phyloP scores from a whole-genome alignment of 352 stramenopile species.

The Albugo laibachii region DNA sequence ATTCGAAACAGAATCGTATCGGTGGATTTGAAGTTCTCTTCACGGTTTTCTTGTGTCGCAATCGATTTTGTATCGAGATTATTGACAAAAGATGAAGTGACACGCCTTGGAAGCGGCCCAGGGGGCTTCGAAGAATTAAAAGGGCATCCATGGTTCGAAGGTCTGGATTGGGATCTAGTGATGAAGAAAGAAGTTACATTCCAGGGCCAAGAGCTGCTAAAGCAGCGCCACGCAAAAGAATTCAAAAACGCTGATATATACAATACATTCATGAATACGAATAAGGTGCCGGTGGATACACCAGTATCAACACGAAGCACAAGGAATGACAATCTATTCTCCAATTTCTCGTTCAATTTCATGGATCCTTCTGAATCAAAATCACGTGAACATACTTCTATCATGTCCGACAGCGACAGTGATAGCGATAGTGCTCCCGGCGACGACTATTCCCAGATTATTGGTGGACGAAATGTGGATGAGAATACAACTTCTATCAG shows the following conservation, averaged over 20 bases:
- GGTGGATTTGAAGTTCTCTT: conserved; percentile 64
- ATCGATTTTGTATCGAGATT: conserved; percentile 77
- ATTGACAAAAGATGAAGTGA: conserved; percentile 85
- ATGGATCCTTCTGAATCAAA: conserved; percentile 19
- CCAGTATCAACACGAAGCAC: conserved; percentile 57
- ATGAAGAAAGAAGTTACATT: conserved; percentile 33
- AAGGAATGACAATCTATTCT: conserved; percentile 41
- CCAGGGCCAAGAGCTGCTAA: conserved; percentile 50
- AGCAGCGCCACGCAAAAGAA: conserved; percentile 69
- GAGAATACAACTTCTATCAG: too few relatives aligned
- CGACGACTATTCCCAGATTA: too few relatives aligned
- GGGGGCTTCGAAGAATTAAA: conserved; percentile 77
- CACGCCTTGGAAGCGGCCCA: conserved; percentile 82
- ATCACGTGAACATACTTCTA: too few relatives aligned
- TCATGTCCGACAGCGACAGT: too few relatives aligned
- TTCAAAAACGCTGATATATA: conserved; percentile 65
- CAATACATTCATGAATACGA: conserved; percentile 75
- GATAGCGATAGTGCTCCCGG: too few relatives aligned
- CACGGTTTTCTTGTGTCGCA: conserved; percentile 56
- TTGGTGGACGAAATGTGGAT: too few relatives aligned
- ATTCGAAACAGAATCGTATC: conserved; percentile 74
- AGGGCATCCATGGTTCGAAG: conserved; percentile 71
- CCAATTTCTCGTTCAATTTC: conserved; percentile 71
- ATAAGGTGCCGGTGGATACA: conserved; percentile 67
- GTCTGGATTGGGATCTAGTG: conserved; percentile 69